phyloP scores from a whole-genome alignment of 2,329 filamentous ascomycete species.

The Kalmusia sp. region DNA sequence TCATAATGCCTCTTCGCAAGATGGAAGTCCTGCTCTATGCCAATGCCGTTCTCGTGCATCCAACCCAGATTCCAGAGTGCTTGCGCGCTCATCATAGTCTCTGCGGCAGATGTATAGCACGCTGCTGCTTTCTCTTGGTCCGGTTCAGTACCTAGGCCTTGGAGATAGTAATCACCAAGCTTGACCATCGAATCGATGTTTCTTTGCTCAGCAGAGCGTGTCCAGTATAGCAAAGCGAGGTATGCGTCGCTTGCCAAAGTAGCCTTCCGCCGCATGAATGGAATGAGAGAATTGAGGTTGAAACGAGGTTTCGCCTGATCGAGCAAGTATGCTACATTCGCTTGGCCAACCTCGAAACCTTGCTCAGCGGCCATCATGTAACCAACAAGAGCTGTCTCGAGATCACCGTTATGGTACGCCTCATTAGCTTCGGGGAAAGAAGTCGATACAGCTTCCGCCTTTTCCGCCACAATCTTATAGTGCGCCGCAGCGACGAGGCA shows the following conservation, averaged over 20 bases:
- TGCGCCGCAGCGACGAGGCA: slow-evolving; percentile 80
- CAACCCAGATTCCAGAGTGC: slow-evolving; percentile 97
- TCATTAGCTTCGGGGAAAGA: slow-evolving; percentile 84
- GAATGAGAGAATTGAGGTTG: slow-evolving; percentile 62
- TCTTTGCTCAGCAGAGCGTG: slow-evolving; percentile 86
- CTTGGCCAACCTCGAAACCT: slow-evolving; percentile 87
- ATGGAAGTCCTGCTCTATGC: slow-evolving; percentile 93
- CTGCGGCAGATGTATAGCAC: slow-evolving; percentile 91
- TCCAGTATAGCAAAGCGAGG: slow-evolving; percentile 91
- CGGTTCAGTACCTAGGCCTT: slow-evolving; percentile 72
- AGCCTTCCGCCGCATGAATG: slow-evolving; percentile 50
- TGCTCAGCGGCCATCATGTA: slow-evolving; percentile 92
- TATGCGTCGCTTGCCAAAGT: slow-evolving; percentile 64
- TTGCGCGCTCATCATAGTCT: slow-evolving; percentile 90
- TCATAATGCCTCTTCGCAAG: slow-evolving; percentile 97
- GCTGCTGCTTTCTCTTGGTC: slow-evolving; percentile 87
- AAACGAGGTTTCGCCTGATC: slow-evolving; percentile 66
- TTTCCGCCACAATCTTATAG: slow-evolving; percentile 88
- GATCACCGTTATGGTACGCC: slow-evolving; percentile 79
- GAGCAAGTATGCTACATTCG: slow-evolving; percentile 86
- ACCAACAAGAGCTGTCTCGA: slow-evolving; percentile 78
- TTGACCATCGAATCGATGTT: slow-evolving; percentile 96
- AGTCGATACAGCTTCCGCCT: slow-evolving; percentile 85
- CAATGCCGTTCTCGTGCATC: slow-evolving; percentile 99
- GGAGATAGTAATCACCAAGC: slow-evolving; percentile 97